Base-by-base conservation (phyloP, 2,329 filamentous ascomycete species). In the Polytolypa hystricis region DNA sequence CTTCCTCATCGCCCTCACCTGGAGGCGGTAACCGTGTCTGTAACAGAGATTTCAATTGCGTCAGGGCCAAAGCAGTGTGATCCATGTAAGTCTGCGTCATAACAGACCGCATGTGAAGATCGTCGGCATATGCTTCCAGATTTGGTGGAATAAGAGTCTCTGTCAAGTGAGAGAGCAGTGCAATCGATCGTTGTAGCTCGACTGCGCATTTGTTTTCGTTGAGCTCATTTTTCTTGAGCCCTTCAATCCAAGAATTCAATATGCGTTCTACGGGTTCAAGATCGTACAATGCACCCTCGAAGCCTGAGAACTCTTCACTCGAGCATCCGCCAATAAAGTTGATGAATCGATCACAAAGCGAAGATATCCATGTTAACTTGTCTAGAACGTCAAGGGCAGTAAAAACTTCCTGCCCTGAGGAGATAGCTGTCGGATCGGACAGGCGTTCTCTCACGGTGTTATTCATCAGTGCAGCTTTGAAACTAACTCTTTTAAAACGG, bases 251-350 rank as follows among this genome's bases (percentile, higher is more conserved):
- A 38, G 73, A 74, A 52, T 94, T 94, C 33, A 96, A 63, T 0
- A 84, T 83, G 39, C 86, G 74, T 62, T 98, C 91, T 8, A 96
- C 84, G 0, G 87, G 85, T 54, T 94, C 84, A 34, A 96, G 68
- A 57, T 96, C 91, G 48, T 85, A 84, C 40, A 91, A 61, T 2
- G 86, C 83, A 28, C 80, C 79, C 49, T 85, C 81, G 47, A 85
- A 91, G 45, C 69, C 77, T 30, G 73, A 71, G 56, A 96, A 96
- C 40, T 84, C 75, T 32, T 84, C 77, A 1, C 82, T 67, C 2
- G 81, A 79, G 59, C 85, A 93, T 47, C 77, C 76, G 47, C 73
- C 79, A 49, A 95, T 85, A 42, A 82, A 79, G 42, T 77, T 81
- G 55, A 82, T 77, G 48, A 95, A 91, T 25, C 85, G 81, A 45